These are phyloP conservation scores for Lophium mytilinum DNA, from an alignment of 495 filamentous ascomycete genomes.

Conservation along the genomic window DNA sequence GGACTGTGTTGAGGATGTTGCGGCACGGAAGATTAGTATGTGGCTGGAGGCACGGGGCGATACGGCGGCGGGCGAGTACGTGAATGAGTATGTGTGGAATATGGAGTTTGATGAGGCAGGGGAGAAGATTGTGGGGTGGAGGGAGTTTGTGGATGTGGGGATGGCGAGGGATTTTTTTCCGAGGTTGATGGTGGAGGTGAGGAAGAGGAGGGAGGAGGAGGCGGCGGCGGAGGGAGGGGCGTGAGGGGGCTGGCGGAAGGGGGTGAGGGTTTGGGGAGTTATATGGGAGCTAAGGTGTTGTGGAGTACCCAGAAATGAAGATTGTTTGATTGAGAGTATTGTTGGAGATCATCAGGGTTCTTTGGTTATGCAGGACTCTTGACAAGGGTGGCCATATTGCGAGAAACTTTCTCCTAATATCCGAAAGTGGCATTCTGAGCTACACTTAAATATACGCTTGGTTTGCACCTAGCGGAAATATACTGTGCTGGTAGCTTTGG, in stretches of 20 bases:
- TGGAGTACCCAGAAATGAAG: no score
- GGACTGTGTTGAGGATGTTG: slow-evolving; percentile 26
- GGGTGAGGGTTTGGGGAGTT: no score
- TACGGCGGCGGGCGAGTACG: slow-evolving; percentile 20
- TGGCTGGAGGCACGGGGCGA: slow-evolving; percentile 26
- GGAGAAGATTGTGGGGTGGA: slow-evolving; percentile 28
- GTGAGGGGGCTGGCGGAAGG: background rate
- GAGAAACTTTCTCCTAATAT: no score
- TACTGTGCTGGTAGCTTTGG: slow-evolving; percentile 56
- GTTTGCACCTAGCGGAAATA: slow-evolving; percentile 33
- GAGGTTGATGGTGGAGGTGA: slow-evolving; percentile 26
- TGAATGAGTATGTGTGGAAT: slow-evolving; percentile 38
- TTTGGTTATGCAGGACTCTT: no score
- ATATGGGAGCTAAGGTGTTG: no score
- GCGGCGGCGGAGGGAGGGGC: background rate
- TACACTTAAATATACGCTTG: background rate
- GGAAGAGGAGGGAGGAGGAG: background rate
- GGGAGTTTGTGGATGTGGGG: slow-evolving; percentile 35
- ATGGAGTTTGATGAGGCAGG: slow-evolving; percentile 35
- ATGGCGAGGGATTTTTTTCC: slow-evolving; percentile 32
- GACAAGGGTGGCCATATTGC: no score
- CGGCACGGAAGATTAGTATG: slow-evolving; percentile 23
- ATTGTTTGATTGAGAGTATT: no score
- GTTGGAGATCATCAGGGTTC: no score
- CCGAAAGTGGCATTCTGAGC: no score